Conservation (phyloP, 2,329 filamentous ascomycete genomes). For the Ophiosphaerella narmari region DNA sequence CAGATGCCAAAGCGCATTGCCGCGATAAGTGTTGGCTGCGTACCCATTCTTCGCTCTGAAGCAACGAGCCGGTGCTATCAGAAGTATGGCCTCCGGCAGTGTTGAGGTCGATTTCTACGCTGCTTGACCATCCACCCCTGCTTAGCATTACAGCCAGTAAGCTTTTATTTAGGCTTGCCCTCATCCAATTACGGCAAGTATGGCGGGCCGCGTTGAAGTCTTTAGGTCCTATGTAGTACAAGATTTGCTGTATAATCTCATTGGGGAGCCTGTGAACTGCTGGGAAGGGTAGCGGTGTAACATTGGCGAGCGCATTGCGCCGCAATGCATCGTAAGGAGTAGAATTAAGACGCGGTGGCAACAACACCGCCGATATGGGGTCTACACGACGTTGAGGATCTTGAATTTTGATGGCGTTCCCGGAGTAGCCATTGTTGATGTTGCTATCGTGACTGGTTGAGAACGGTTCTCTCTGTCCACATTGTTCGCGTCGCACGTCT, state of each 20-base stretch:
- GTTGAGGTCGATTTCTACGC: slow-evolving; percentile 2
- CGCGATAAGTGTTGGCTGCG: slow-evolving; percentile 56
- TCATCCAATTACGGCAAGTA: slow-evolving; percentile 65
- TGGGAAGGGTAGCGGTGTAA: slow-evolving; percentile 27
- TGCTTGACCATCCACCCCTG: slow-evolving; percentile 56
- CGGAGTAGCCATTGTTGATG: neutral
- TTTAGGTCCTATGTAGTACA: slow-evolving; percentile 49
- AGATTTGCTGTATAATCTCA: slow-evolving; percentile 58
- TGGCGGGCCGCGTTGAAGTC: slow-evolving; percentile 66
- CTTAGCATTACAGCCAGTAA: slow-evolving; percentile 60
- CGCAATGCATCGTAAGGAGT: slow-evolving; percentile 29
- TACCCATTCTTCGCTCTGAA: slow-evolving; percentile 38
- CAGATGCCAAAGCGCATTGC: slow-evolving; percentile 53
- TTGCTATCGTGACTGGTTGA: neutral
- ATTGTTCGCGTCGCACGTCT: neutral
- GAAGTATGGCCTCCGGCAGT: neutral
- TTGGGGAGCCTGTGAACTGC: slow-evolving; percentile 45
- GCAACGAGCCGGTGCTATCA: neutral
- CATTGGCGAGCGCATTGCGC: slow-evolving; percentile 31
- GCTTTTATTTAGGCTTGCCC: slow-evolving; percentile 57
- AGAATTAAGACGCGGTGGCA: slow-evolving; percentile 22
- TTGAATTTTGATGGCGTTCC: no score
- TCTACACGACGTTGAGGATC: neutral
- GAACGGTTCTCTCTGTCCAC: neutral
- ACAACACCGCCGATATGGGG: neutral